Conservation (phyloP, 768 basidiomycete genomes). For the Russula brevipes region DNA sequence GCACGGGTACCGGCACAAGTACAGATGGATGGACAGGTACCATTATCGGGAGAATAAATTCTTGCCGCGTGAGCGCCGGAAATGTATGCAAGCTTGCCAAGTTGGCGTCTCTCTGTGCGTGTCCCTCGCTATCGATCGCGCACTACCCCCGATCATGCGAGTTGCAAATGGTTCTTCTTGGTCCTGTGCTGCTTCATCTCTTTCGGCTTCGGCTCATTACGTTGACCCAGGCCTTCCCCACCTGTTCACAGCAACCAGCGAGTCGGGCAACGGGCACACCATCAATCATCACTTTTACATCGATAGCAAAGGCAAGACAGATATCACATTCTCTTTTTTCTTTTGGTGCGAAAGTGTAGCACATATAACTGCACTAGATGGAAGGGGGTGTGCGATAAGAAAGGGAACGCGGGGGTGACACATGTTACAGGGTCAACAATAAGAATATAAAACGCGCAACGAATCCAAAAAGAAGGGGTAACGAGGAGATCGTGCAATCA, state of each 20-base stretch:
- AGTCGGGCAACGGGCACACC: not conserved
- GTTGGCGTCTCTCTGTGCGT: not conserved
- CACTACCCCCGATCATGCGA: conserved; percentile 10
- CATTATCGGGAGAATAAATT: not conserved
- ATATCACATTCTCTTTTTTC: not conserved
- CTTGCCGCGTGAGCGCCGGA: not conserved
- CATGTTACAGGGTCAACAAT: conserved; percentile 21
- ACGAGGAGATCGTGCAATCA: not conserved
- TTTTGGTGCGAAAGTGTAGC: not conserved
- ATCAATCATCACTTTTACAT: not conserved
- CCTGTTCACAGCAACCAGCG: not conserved
- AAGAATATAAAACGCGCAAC: conserved; percentile 18
- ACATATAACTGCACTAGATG: not conserved
- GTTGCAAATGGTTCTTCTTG: not conserved
- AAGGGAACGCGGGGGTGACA: not conserved
- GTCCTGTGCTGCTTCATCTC: not conserved
- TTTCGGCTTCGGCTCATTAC: not conserved
- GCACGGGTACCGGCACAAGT: too few relatives aligned
- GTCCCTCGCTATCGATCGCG: conserved; percentile 13
- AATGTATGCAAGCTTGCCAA: not conserved
- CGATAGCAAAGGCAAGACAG: not conserved
- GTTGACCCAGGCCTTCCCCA: not conserved
- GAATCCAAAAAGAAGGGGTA: conserved; percentile 9
- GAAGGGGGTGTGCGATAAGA: not conserved
- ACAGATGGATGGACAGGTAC: too few relatives aligned